Conservation (phyloP, 2,329 filamentous ascomycete species). For the Exophiala sideris region DNA sequence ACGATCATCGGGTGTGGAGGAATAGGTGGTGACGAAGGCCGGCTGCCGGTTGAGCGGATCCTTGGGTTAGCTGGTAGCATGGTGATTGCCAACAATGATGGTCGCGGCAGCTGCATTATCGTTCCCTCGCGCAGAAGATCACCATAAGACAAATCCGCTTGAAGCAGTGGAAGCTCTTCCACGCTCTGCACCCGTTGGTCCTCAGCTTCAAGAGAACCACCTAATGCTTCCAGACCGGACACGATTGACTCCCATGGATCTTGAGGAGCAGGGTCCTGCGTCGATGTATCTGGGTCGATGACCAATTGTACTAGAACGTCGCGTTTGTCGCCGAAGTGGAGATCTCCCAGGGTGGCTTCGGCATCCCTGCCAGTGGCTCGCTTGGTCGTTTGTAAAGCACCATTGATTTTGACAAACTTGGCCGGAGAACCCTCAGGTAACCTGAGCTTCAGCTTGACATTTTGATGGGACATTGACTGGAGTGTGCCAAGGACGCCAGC, state of each 20-base stretch:
- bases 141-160: constrained; percentile 89
- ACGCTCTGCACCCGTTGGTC: constrained; percentile 79
- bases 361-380: constrained; percentile 91
- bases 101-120: constrained; percentile 78
- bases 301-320: constrained; percentile 93
- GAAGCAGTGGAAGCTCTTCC: constrained; percentile 90
- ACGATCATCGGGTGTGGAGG: constrained; percentile 93
- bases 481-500: constrained; percentile 88
- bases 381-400: constrained; percentile 93
- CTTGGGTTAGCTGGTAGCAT: constrained; percentile 71
- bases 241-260: constrained; percentile 98
- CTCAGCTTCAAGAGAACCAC: constrained; percentile 81
- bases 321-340: constrained; percentile 91
- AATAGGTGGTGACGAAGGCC: constrained; percentile 69
- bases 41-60: constrained; percentile 54
- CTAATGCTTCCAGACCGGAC: constrained; percentile 87
- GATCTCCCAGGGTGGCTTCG: constrained; percentile 84
- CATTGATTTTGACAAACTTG: constrained; percentile 98
- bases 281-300: constrained; percentile 79
- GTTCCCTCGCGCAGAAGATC: constrained; percentile 89
- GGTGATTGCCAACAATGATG: constrained; percentile 88
- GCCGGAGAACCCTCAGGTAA: constrained; percentile 94
- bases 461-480: constrained; percentile 95
- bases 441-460: constrained; percentile 91
- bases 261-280: constrained; percentile 80